A percentile compares a stretch with the other conserved stretches of the same genome.
Conservation (phyloP, 176 grass and related monocot species). For the Carex scoparia region DNA sequence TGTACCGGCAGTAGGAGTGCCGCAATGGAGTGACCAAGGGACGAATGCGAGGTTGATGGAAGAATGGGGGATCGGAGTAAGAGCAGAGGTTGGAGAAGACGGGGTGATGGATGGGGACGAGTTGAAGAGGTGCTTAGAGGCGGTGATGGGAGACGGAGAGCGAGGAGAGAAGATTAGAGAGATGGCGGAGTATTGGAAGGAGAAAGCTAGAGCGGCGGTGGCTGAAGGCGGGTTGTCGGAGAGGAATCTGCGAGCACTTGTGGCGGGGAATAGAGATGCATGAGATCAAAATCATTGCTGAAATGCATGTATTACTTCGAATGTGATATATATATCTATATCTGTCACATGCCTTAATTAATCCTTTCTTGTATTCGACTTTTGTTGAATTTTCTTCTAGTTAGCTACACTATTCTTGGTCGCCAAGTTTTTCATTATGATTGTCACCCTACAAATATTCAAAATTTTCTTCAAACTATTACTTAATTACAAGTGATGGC, state of each 20-base stretch:
- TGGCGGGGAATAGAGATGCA: neutral
- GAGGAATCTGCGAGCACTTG: constrained; percentile 3
- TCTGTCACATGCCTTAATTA: too few species aligned
- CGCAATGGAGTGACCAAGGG: constrained; percentile 33
- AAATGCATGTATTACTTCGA: too few species aligned
- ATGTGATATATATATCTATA: too few species aligned
- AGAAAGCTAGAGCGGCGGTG: neutral
- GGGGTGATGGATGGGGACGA: constrained; percentile 26
- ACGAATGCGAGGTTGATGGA: constrained; percentile 28
- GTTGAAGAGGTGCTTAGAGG: constrained; percentile 47
- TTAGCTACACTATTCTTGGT: too few species aligned
- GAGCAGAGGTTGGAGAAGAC: neutral
- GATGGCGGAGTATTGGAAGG: constrained; percentile 14
- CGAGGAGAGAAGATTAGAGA: neutral
- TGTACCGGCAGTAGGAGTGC: constrained; percentile 28
- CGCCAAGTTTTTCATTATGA: too few species aligned
- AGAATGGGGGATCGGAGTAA: constrained; percentile 26
- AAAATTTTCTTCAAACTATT: too few species aligned
- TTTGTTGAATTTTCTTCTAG: too few species aligned
- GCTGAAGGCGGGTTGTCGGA: neutral
- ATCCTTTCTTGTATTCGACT: too few species aligned
- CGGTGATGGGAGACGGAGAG: constrained; percentile 20
- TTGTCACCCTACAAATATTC: too few species aligned
- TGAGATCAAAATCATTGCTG: too few species aligned
- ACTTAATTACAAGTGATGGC: too few species aligned